Evolutionary conservation across 805 yeast genomes (phyloP), one percentile per base, ranked within the genome.

Genomic region (Ogataea ramenticola): DNA sequence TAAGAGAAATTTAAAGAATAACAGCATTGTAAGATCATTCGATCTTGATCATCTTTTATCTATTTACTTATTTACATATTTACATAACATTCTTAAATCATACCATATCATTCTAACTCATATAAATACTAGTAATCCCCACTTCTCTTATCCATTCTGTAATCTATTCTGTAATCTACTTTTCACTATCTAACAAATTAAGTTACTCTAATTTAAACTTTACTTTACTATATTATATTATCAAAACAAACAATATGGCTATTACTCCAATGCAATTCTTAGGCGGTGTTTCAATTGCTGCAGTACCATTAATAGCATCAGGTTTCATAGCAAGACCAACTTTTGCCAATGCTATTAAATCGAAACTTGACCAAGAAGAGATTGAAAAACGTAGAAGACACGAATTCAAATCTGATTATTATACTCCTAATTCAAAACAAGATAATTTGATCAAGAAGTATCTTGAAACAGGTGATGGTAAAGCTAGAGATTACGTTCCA

Each of bases 261-360:
- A 46, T 57, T 34, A 47, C 60, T 42, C 58, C 65, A 31, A 42
- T 54, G 41, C 50, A 61, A 46, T 57, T 53, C 45, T 20, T 55
- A 15, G 55, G 54, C 27, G 64, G 60, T 43, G 57, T 60, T 32
- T 45, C 58, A 4, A 39, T 61, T 10, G 65, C 52, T 19, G 55
- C 65, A 10, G 47, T 57, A 37, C 66, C 66, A 41, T 41, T 60
- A 30, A 48, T 49, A 30, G 41, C 54, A 7, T 52, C 61, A 6
- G 51, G 61, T 1, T 30, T 45, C 11, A 44, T 49, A 17, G 56
- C 60, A 20, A 62, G 67, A 55, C 68, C 68, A 35, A 56, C 63
- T 2, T 64, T 62, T 47, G 62, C 66, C 8, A 64, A 63, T 42
- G 64, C 66, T 7, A 61, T 64, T 48, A 51, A 60, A 42, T 54